Base-by-base conservation (phyloP, 129 eudicot species). In the Solidago caesia region DNA sequence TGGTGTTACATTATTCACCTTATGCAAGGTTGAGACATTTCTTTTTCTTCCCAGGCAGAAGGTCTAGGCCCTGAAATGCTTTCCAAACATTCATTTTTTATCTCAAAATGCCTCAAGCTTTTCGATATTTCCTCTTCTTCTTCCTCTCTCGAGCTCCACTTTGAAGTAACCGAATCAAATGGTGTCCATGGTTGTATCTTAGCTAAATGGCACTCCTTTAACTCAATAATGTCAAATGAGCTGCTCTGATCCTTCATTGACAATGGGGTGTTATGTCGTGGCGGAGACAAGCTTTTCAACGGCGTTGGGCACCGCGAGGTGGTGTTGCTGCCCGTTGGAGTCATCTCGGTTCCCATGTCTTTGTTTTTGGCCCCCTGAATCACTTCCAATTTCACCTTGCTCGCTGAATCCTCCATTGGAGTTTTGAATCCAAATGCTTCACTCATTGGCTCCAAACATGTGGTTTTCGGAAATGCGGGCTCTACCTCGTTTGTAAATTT, bases 91-190 rank as follows among this genome's bases (percentile, higher is more conserved):
- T 84, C 88, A 53, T 73, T 73, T 12, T 68, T 84, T 64, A 85
- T 75, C 85, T 87, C 96, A 64, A 84, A 92, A 57, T 85, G 91
- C 29, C 97, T 82, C 82, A 89, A 67, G 67, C 97, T 92, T 89
- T 89, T 87, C 0, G 97, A 89, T 47, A 87, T 81, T 13, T 92
- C 97, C 60, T 83, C 96, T 59, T 92, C 97, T 82, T 92, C 97
- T 58, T 92, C 97, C 44, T 92, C 96, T 70, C 87, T 85, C 1
- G 97, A 86, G 77, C 88, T 89, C 97, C 97, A 92, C n/a, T 81
- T 83, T 0, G 90, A 77, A 0, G 84, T 49, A 29, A 82, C 72
- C 1, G 89, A 81, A 71, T 87, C 86, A 46, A 83, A 81, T 10
- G 78, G 84, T 2, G 87, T 73, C 86, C 89, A 89, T 52, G 56